A percentile compares a stretch with the other conserved stretches of the same genome.
Evolutionary conservation across 2,329 filamentous ascomycete genomes (phyloP).

Genomic region (Pseudogymnoascus pannorum): DNA sequence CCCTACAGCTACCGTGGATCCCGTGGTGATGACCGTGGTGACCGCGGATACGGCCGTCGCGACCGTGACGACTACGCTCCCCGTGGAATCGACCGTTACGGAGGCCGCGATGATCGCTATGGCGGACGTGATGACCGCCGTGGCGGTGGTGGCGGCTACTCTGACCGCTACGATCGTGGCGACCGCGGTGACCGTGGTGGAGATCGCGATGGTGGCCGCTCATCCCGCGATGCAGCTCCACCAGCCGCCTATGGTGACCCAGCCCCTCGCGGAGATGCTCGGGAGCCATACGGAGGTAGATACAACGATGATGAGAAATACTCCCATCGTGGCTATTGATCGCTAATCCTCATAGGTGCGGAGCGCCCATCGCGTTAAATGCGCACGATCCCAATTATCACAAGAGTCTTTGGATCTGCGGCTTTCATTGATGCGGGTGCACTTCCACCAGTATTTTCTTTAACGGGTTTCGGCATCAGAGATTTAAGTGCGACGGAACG

Average conservation of each 20-base stretch:
- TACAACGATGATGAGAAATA: constrained; percentile 29
- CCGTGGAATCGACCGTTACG: constrained; percentile 33
- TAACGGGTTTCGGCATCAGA: constrained; percentile 26
- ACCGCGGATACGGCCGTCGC: constrained; percentile 34
- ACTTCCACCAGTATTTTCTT: constrained; percentile 26
- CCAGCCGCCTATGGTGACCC: constrained; percentile 36
- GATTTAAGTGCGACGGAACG: constrained; percentile 30
- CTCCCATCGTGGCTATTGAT: constrained; percentile 30
- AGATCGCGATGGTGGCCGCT: constrained; percentile 36
- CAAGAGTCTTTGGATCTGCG: constrained; percentile 30
- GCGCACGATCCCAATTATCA: constrained; percentile 28
- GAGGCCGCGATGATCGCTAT: constrained; percentile 28
- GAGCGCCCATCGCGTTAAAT: constrained; percentile 32
- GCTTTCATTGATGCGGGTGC: constrained; percentile 31
- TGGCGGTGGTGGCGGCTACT: constrained; percentile 36
- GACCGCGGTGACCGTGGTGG: constrained; percentile 36
- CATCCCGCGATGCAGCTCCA: constrained; percentile 33
- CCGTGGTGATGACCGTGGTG: constrained; percentile 38
- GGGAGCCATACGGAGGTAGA: constrained; percentile 38
- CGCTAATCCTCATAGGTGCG: constrained; percentile 30
- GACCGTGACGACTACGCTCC: constrained; percentile 31
- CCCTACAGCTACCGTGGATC: constrained; percentile 49
- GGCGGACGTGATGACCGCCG: constrained; percentile 35
- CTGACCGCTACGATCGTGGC: constrained; percentile 35
- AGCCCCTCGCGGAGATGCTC: constrained; percentile 35